Conservation (phyloP, 139 green algal genomes). For the Yamagishiella unicocca region DNA sequence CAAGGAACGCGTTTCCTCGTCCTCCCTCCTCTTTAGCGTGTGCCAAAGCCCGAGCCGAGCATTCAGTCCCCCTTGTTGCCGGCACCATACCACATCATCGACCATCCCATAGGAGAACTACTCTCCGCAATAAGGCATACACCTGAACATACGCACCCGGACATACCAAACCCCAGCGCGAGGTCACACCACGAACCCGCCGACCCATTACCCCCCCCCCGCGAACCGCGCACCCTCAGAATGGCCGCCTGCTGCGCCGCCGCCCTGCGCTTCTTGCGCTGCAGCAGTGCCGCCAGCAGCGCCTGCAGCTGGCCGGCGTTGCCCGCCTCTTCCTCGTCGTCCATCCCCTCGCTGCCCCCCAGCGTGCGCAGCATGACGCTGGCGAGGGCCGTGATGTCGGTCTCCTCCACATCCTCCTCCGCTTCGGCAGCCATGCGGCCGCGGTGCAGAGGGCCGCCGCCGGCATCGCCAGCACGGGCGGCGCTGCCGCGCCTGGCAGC, state of each 20-base stretch:
- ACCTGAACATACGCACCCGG: too few relatives aligned
- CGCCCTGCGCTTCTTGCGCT: slow-evolving; percentile 16
- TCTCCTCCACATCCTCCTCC: neutral
- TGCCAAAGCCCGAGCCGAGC: too few relatives aligned
- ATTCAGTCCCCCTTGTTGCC: too few relatives aligned
- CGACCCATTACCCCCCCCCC: too few relatives aligned
- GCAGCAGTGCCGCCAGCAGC: slow-evolving; percentile 3
- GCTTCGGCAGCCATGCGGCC: neutral
- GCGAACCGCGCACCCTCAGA: slow-evolving; percentile 1
- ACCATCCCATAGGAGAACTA: too few relatives aligned
- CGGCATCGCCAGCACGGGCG: neutral
- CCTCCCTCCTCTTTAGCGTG: too few relatives aligned
- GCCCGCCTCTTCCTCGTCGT: neutral
- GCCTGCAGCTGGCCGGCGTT: slow-evolving; percentile 10
- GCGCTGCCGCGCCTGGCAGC: neutral
- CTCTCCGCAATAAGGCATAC: too few relatives aligned
- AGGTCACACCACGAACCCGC: too few relatives aligned
- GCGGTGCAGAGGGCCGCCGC: neutral
- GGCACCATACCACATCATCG: too few relatives aligned
- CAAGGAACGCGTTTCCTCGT: too few relatives aligned
- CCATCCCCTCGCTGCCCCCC: neutral
- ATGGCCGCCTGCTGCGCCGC: slow-evolving; percentile 8
- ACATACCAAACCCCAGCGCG: too few relatives aligned
- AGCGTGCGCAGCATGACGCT: neutral
- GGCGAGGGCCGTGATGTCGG: neutral